These are phyloP conservation scores for Spergularia bocconei DNA, from an alignment of 148 eudicot species.

Conservation along the genomic window DNA sequence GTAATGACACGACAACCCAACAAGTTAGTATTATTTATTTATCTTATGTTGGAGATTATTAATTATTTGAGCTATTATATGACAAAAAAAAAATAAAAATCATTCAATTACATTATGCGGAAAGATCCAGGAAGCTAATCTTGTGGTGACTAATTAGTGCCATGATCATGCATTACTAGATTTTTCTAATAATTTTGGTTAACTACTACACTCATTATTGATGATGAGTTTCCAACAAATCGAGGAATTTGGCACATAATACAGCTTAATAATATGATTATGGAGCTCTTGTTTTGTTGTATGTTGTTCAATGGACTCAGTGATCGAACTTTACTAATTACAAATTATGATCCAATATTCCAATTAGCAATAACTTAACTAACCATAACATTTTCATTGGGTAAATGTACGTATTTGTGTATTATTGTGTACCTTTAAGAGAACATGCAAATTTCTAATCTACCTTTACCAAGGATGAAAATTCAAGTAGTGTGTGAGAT, in stretches of 20 bases:
- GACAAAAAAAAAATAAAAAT: not conserved
- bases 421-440: no score
- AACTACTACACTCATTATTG: constrained; percentile 3
- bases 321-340: no score
- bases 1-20: constrained; percentile 24
- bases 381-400: no score
- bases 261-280: not conserved
- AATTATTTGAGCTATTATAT: constrained; percentile 12
- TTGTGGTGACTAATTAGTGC: constrained; percentile 20
- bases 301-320: not conserved
- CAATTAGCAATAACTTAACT: no score
- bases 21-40: not conserved
- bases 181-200: not conserved
- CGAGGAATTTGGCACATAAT: no score
- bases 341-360: no score
- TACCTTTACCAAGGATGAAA: no score
- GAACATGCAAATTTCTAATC: no score
- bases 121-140: constrained; percentile 31
- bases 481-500: no score
- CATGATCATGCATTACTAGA: constrained; percentile 13
- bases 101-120: constrained; percentile 1
- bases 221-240: not conserved
- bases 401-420: no score
- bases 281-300: constrained; percentile 1
- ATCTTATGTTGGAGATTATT: not conserved